Base-by-base conservation (phyloP, 2,329 filamentous ascomycete genomes). In the Epichloe amarillans region DNA sequence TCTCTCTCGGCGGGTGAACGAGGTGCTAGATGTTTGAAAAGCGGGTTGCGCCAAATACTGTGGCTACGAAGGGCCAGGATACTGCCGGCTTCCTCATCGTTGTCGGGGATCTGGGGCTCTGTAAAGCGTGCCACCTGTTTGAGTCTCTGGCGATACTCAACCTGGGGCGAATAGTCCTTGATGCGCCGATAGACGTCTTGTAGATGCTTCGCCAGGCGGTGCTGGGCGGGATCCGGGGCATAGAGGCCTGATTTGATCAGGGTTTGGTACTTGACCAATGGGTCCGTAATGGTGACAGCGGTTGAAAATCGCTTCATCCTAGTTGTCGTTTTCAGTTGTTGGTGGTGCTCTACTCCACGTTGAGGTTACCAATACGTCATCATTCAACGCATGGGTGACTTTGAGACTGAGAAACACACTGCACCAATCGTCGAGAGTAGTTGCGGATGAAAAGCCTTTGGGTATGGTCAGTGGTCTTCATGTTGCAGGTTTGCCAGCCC, bases 101-200 rank as follows among this genome's bases (percentile, higher is more conserved):
- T 57, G 19, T 66, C 58, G 5, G 61, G 57, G 4, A 55, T 54
- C 39, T 57, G 64, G 14, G 61, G 49, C 37, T 67, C 58, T n/a
- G 69, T 67, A 44, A 77, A 61, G 37, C 66, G 67, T 5, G 75
- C 75, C 30, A 88, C 72, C 55, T 80, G 79, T 42, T 76, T 74
- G 1, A 93, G 71, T 30, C 80, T 76, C 54, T 80, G 71, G 33
- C 75, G 75, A 62, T 90, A 90, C 60, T 88, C 83, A 12, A 76
- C 58, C 45, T 81, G 76, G 0, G 86, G 87, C 37, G 84, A 78
- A 66, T 93, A 91, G 64, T 91, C 86, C 61, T 87, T 89, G 40
- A 91, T 70, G 2, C 82, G 75, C 38, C 79, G 70, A 58, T 93
- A 91, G 11, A 91, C 73, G 61, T 87, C 86, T 57, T 87, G 84